phyloP scores from a whole-genome alignment of 2,329 filamentous ascomycete species.

The Penicillium sp. region DNA sequence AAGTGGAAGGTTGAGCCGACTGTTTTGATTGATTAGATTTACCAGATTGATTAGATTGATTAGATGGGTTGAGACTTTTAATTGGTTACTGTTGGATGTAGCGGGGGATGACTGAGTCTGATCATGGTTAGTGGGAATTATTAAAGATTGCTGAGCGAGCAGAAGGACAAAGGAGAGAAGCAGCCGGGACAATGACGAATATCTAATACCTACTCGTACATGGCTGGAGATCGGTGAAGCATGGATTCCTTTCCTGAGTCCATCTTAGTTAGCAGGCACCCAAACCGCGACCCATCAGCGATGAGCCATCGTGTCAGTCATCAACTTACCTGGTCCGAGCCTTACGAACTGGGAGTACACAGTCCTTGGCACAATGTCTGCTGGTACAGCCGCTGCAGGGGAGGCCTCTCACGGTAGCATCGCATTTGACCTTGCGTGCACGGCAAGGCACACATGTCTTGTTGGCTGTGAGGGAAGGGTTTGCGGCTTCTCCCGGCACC shows the following conservation, averaged over 20 bases:
- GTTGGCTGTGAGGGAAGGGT: constrained; percentile 1
- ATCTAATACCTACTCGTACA: not conserved
- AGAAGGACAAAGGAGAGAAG: too few relatives aligned
- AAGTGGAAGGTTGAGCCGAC: not conserved
- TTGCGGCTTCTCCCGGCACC: not conserved
- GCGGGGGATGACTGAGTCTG: too few relatives aligned
- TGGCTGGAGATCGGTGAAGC: not conserved
- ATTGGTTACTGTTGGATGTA: too few relatives aligned
- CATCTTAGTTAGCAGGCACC: not conserved
- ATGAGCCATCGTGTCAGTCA: not conserved
- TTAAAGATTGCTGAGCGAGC: too few relatives aligned
- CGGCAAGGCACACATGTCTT: constrained; percentile 3
- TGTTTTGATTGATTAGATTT: not conserved
- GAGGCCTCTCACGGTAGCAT: constrained; percentile 2
- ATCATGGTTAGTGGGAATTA: too few relatives aligned
- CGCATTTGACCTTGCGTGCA: constrained; percentile 4
- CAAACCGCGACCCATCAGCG: not conserved
- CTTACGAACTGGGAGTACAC: constrained; percentile 2
- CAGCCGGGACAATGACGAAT: too few relatives aligned
- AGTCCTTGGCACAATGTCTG: constrained; percentile 3
- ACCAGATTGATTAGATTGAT: too few relatives aligned
- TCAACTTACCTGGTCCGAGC: not conserved
- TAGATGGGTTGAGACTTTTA: too few relatives aligned
- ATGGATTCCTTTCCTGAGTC: not conserved
- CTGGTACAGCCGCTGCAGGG: constrained; percentile 5